These are phyloP conservation scores for Crithidia expoeki DNA, from an alignment of 208 protist species.

Conservation along the genomic window DNA sequence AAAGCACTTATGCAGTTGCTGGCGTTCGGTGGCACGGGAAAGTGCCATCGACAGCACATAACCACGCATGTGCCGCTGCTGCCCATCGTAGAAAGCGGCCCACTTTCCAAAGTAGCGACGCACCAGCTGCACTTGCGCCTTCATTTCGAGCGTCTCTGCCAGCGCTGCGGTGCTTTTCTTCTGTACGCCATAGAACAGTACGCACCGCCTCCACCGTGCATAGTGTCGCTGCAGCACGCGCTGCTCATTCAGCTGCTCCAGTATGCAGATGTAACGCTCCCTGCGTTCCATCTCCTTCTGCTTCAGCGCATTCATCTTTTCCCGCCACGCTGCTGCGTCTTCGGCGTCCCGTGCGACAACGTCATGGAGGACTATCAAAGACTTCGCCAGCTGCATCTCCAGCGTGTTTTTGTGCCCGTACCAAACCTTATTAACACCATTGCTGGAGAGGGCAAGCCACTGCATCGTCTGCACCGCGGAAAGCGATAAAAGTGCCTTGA, in stretches of 20 bases:
- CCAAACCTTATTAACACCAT: conserved; percentile 90
- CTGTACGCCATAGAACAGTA: conserved; percentile 19
- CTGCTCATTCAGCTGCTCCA: conserved; percentile 62
- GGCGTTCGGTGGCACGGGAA: conserved; percentile 44
- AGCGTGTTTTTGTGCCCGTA: conserved; percentile 74
- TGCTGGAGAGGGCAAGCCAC: conserved; percentile 82
- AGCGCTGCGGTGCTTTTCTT: conserved; percentile 23
- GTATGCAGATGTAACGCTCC: conserved; percentile 59
- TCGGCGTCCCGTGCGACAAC: conserved; percentile 74
- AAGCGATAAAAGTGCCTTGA: conserved; percentile 51
- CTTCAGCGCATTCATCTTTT: conserved; percentile 46
- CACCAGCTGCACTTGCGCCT: conserved; percentile 38
- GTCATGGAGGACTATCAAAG: conserved; percentile 56
- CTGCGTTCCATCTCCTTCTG: conserved; percentile 69
- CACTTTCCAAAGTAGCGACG: conserved; percentile 70
- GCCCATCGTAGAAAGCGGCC: conserved; percentile 66
- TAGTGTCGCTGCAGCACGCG: conserved; percentile 67
- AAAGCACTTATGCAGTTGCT: conserved; percentile 39
- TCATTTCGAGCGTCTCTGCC: conserved; percentile 36
- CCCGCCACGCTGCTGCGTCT: conserved; percentile 75
- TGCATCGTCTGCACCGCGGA: conserved; percentile 77
- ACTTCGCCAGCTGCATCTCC: conserved; percentile 62
- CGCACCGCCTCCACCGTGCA: conserved; percentile 46
- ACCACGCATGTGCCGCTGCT: conserved; percentile 57
- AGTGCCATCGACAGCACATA: conserved; percentile 50